Evolutionary conservation across 148 eudicot genomes (phyloP), one percentile per base, ranked within the genome.

Genomic region (Silene latifolia): DNA sequence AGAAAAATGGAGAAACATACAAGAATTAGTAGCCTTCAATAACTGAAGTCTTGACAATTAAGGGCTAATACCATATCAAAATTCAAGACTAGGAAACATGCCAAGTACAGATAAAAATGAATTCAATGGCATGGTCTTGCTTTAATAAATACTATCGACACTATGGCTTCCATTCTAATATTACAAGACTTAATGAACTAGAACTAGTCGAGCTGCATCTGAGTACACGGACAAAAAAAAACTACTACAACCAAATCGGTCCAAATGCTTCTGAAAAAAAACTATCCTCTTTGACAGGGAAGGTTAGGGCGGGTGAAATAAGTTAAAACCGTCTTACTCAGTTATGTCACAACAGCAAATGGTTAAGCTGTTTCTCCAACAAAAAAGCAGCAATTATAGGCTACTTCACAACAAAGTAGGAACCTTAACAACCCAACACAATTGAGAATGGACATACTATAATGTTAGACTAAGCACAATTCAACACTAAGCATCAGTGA

Each of bases 31-130:
- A 21, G 32, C 78, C 71, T 27, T 54, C 8, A 67, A 57, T 27
- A 58, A 15, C 29, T 59, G 42, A 2, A 58, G 53, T 8, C n/a
- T 39, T 23, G 46, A 51, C 62, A 21, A 51, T 35, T 18, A 27
- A 21, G 12, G 29, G 63, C 42, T n/a, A 27, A 71, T 69, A 68
- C 53, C 62, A 46, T 14, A 6, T 66, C 25, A 78, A 64, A 32
- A 4, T 24, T 5, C 11, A 72, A 63, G 35, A 3, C 39, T n/a
- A 21, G 6, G 23, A 44, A 61, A 20, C 35, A 60, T 32, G 60
- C 19, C 11, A 72, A 20, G 20, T 29, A 17, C 18, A 14, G 48
- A 48, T 13, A 13, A 35, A 35, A 35, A 35, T 35, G 39, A 35
- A 35, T 35, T 3, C 42, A 63, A 5, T 6, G 5, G 67, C 17